Conservation (phyloP, 2,329 filamentous ascomycete species). For the Sarocladium strictum region DNA sequence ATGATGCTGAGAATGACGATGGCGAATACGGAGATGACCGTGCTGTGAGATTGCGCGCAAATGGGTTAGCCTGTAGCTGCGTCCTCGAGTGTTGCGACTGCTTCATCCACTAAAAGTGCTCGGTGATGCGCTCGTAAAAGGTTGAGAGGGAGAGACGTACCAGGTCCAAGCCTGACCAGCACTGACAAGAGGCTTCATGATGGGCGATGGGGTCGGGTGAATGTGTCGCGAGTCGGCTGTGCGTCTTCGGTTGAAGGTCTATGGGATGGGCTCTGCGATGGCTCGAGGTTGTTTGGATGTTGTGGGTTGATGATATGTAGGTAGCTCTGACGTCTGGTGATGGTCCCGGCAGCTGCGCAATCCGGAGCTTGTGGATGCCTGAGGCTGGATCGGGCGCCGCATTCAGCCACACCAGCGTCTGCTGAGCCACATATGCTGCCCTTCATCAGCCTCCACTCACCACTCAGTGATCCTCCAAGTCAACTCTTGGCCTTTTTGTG, state of each 20-base stretch:
- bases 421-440: neutral
- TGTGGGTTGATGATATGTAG: neutral
- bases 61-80: neutral
- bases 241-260: neutral
- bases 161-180: conserved; percentile 93
- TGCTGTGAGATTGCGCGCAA: conserved; percentile 47
- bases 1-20: conserved; percentile 59
- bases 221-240: neutral
- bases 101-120: conserved; percentile 7
- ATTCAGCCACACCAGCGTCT: neutral
- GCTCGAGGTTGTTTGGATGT: neutral
- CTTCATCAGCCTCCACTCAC: too few species aligned
- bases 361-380: conserved; percentile 9
- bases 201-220: neutral
- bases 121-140: conserved; percentile 18
- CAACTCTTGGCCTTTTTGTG: neutral
- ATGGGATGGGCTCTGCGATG: neutral
- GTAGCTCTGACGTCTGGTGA: conserved; percentile 1
- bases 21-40: conserved; percentile 61
- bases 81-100: neutral
- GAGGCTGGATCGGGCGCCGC: neutral
- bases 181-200: conserved; percentile 91
- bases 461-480: neutral
- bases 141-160: conserved; percentile 44
- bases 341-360: conserved; percentile 3